phyloP scores from a whole-genome alignment of 2,329 filamentous ascomycete genomes.

The Monosporascus sp. region DNA sequence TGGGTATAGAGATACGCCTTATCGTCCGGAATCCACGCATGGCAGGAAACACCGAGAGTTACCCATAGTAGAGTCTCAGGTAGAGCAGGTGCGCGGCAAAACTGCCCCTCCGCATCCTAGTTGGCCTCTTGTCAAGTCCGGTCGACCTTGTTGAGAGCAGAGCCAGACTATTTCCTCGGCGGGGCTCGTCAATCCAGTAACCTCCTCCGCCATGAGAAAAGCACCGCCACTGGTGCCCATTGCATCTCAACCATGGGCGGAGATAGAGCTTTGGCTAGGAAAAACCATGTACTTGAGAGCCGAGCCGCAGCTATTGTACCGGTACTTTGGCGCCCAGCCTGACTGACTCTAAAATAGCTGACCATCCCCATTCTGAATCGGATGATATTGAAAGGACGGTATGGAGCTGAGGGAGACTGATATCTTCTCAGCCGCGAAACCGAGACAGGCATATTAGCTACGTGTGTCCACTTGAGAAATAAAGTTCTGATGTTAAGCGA shows the following conservation, averaged over 20 bases:
- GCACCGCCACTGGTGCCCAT: neutral
- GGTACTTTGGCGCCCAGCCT: neutral
- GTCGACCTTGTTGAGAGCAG: neutral
- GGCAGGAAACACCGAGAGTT: neutral
- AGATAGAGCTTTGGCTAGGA: neutral
- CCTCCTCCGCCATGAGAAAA: neutral
- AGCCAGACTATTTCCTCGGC: neutral
- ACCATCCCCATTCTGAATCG: no score
- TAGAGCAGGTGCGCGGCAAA: neutral
- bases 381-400: no score
- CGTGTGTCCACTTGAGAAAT: no score
- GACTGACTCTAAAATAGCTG: no score
- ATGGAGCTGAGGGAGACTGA: no score
- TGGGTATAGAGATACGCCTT: neutral
- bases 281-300: neutral
- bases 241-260: neutral
- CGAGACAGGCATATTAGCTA: no score
- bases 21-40: constrained; percentile 8
- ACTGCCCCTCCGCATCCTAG: neutral
- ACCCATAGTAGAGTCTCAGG: neutral
- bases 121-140: no score
- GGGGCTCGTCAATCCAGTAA: no score
- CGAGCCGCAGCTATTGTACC: neutral
- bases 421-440: no score
- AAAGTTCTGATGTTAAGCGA: neutral